Evolutionary conservation across 1,284 basidiomycete species (phyloP).

Genomic region (Blastosporella zonata): DNA sequence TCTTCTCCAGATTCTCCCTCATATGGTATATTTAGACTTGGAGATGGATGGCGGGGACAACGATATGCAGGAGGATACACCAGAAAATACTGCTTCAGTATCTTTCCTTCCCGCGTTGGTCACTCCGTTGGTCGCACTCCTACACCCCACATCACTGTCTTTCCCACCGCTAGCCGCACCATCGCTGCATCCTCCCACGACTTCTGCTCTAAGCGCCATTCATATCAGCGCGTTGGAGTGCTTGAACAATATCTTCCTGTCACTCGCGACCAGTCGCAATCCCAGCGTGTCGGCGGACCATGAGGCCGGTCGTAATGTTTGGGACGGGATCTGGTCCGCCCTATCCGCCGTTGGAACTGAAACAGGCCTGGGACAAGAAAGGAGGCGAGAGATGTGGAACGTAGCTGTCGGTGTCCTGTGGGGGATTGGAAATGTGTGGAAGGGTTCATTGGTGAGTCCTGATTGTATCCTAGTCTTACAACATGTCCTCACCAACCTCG

Average conservation of each 20-base stretch:
- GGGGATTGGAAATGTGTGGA: constrained; percentile 70
- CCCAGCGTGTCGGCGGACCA: constrained; percentile 41
- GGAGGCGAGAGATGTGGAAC: constrained; percentile 68
- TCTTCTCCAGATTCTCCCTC: neutral
- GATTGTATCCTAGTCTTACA: neutral
- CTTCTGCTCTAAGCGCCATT: constrained; percentile 75
- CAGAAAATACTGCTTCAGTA: constrained; percentile 25
- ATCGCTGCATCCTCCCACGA: constrained; percentile 81
- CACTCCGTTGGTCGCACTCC: constrained; percentile 61
- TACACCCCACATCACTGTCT: constrained; percentile 73
- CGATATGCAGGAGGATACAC: constrained; percentile 38
- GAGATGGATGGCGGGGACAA: constrained; percentile 28
- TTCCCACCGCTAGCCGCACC: constrained; percentile 71
- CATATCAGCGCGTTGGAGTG: constrained; percentile 87
- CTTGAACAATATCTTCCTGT: constrained; percentile 86
- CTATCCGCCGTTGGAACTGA: constrained; percentile 59
- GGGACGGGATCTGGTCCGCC: constrained; percentile 59
- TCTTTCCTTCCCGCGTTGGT: constrained; percentile 48
- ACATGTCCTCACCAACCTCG: constrained; percentile 8
- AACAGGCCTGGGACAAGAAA: constrained; percentile 58
- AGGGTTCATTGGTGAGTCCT: constrained; percentile 51
- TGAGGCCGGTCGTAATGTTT: constrained; percentile 50
- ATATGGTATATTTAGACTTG: constrained; percentile 14
- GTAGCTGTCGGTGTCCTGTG: constrained; percentile 77
- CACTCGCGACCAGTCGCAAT: constrained; percentile 52